These are phyloP conservation scores for Nakaseomyces kungkrabaensis DNA, from an alignment of 1,139 yeast species.

Conservation along the genomic window DNA sequence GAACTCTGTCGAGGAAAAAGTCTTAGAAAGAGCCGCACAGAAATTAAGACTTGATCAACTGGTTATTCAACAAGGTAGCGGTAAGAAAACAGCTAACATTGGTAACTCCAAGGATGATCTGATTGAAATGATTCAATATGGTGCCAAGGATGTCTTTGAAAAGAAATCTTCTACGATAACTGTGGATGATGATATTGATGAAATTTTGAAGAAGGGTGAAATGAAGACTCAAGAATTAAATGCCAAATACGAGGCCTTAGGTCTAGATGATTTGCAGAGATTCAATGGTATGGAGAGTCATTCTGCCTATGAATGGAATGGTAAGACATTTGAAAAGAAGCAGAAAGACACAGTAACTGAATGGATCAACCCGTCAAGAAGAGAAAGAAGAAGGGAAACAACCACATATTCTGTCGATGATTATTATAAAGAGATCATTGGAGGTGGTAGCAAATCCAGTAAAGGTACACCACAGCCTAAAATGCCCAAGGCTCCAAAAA, in stretches of 20 bases:
- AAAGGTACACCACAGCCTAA: conserved; percentile 38
- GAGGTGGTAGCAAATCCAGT: conserved; percentile 23
- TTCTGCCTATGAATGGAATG: conserved; percentile 96
- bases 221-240: conserved; percentile 53
- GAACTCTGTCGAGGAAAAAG: conserved; percentile 74
- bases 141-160: conserved; percentile 57
- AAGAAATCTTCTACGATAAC: conserved; percentile 22
- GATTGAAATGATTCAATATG: conserved; percentile 70
- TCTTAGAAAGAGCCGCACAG: conserved; percentile 70
- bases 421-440: conserved; percentile 66
- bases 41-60: conserved; percentile 68
- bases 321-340: conserved; percentile 77
- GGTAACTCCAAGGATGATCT: conserved; percentile 59
- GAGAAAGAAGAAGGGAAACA: conserved; percentile 88
- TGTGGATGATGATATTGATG: conserved; percentile 46
- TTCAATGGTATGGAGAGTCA: conserved; percentile 50
- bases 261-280: conserved; percentile 68
- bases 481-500: conserved; percentile 61
- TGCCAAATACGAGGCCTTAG: conserved; percentile 53
- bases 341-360: conserved; percentile 41
- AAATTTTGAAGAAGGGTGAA: conserved; percentile 51
- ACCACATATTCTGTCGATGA: conserved; percentile 81
- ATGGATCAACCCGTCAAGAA: conserved; percentile 83
- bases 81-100: conserved; percentile 30
- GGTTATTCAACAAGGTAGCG: conserved; percentile 66